Evolutionary conservation across 2,329 filamentous ascomycete genomes (phyloP).

Genomic region (Fusarium secorum): DNA sequence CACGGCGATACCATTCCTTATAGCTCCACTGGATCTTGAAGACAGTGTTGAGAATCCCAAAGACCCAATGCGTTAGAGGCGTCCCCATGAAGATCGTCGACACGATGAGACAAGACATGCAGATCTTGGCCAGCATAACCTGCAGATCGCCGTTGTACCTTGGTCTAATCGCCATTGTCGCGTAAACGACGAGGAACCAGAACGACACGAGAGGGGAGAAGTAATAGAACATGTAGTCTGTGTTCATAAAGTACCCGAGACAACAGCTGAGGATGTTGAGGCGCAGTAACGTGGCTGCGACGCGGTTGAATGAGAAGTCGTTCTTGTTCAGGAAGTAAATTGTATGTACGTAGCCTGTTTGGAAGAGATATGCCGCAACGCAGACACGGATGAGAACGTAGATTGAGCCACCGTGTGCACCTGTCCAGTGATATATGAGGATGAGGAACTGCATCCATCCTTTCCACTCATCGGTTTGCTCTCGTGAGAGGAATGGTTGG

Average conservation of each 20-base stretch:
- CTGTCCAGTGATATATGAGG: slow-evolving; percentile 64
- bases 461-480: slow-evolving; percentile 70
- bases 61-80: slow-evolving; percentile 22
- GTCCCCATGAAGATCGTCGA: slow-evolving; percentile 28
- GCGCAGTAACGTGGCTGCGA: slow-evolving; percentile 60
- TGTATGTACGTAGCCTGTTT: slow-evolving; percentile 68
- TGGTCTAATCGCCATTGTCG: slow-evolving; percentile 55
- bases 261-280: slow-evolving; percentile 63
- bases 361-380: slow-evolving; percentile 66
- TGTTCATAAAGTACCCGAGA: slow-evolving; percentile 64
- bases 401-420: slow-evolving; percentile 54
- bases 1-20: slow-evolving; percentile 55
- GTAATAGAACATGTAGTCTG: slow-evolving; percentile 60
- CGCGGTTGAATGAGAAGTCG: slow-evolving; percentile 63
- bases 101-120: slow-evolving; percentile 51
- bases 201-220: slow-evolving; percentile 66
- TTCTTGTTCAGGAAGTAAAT: slow-evolving; percentile 62
- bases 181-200: slow-evolving; percentile 66
- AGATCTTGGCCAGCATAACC: slow-evolving; percentile 57
- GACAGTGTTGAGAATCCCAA: slow-evolving; percentile 45
- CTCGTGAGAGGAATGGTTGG: not conserved
- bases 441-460: slow-evolving; percentile 67
- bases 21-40: slow-evolving; percentile 58
- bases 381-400: slow-evolving; percentile 63
- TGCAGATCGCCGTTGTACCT: slow-evolving; percentile 52